Base-by-base conservation (phyloP, 1,139 yeast genomes). In the Yamadazyma songkhlaensis region DNA sequence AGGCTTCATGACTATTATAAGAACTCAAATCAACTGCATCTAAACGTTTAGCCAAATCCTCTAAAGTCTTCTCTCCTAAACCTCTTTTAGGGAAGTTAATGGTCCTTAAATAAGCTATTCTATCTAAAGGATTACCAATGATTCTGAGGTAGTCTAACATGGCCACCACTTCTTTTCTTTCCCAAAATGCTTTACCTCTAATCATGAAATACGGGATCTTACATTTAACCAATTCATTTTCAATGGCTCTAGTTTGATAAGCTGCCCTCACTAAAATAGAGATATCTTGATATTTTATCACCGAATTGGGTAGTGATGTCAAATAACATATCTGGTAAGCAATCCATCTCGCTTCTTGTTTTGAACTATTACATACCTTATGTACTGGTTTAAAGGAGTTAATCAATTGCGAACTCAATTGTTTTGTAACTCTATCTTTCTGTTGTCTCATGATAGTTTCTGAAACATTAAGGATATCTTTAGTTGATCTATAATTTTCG, bases 121-220 rank as follows among this genome's bases (percentile, higher is more conserved):
- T 64, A 51, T 86, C 95, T 36, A 60, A 57, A 12, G 72, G 75
- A 29, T 81, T 76, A 3, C 77, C 67, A 9, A 85, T 64, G 1
- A 80, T 77, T 35, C 86, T 67, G 23, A 92, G 54, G 46, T 82
- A 79, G 51, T 82, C 86, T 35, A 89, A 44, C 38, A 86, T 67
- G 0, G 77, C 63, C 13, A 69, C 64, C 10, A 87, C 81, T 53
- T 87, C 96, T 41, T 74, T 75, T 25, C 85, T 61, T 29, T 85
- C 89, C 90, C 95, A 86, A 50, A 88, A 86, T 1, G 87, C 82
- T 36, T 69, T 67, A 0, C 96, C 96, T 37, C 82, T 78, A 1
- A 83, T 67, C 50, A 89, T 72, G 10, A 60, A 58, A 50, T 86
- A 86, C 0, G 94, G 90, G 8, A 90, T 72, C 7, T 71, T 59